phyloP scores from a whole-genome alignment of 148 eudicot genomes.

The Vaccinium darrowii region DNA sequence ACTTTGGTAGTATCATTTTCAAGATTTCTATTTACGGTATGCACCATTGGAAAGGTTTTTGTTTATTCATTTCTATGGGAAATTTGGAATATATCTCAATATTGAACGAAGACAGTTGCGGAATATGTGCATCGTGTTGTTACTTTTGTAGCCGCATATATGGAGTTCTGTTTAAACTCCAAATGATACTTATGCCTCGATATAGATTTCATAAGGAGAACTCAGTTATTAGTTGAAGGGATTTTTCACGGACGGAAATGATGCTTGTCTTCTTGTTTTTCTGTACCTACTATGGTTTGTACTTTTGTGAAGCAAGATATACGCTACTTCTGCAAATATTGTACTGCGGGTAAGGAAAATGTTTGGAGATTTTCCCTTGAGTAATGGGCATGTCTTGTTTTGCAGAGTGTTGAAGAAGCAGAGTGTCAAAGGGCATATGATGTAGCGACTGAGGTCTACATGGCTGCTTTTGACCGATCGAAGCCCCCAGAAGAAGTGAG shows the following conservation, averaged over 20 bases:
- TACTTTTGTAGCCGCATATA: background rate
- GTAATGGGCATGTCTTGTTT: background rate
- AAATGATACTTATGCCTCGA: background rate
- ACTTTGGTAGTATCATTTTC: background rate
- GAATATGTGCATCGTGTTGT: background rate
- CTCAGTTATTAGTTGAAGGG: background rate
- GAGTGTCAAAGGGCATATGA: conserved; percentile 95
- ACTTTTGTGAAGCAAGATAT: conserved; percentile 3
- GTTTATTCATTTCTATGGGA: background rate
- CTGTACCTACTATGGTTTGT: background rate
- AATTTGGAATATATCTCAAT: background rate
- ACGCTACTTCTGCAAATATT: background rate
- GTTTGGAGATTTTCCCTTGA: background rate
- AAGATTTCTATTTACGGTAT: background rate
- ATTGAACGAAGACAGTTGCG: background rate
- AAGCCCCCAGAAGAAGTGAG: conserved; percentile 97
- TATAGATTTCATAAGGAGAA: background rate
- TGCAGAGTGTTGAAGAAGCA: conserved; percentile 93
- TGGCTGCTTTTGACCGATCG: conserved; percentile 84
- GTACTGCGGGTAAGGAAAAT: background rate
- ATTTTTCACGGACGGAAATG: background rate
- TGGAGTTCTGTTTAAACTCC: background rate
- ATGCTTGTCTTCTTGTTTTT: conserved; percentile 9
- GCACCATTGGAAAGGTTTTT: background rate
- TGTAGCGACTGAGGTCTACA: conserved; percentile 71